A percentile compares a stretch with the other conserved stretches of the same genome.
Conservation (phyloP, 2,329 filamentous ascomycete species). For the Fusarium newnesense region DNA sequence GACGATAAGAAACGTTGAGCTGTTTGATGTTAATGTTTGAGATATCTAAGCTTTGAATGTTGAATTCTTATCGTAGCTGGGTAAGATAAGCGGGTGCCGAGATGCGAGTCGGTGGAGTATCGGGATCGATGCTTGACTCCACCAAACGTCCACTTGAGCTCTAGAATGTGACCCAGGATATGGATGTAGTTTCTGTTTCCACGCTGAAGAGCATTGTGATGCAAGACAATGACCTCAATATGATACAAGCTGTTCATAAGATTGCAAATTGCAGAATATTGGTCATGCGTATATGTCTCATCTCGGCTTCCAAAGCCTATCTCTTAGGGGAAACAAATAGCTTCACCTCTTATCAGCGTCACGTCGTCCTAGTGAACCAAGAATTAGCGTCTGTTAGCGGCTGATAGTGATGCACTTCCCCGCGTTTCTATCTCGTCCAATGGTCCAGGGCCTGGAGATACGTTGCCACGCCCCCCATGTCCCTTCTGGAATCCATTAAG, state of each 20-base stretch:
- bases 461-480: conserved; percentile 20
- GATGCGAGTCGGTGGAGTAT: conserved; percentile 1
- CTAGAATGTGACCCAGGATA: not conserved
- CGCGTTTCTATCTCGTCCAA: conserved; percentile 37
- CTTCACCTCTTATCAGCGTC: conserved; percentile 27
- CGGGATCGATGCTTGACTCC: not conserved
- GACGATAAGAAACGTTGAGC: not conserved
- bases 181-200: not conserved
- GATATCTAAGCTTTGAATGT: not conserved
- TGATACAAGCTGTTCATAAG: not conserved
- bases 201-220: not conserved
- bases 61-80: not conserved
- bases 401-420: conserved; percentile 38
- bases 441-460: conserved; percentile 9
- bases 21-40: not conserved
- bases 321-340: not conserved
- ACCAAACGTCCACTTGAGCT: not conserved
- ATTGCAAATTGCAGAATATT: not conserved
- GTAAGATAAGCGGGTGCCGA: conserved; percentile 1
- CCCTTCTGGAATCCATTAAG: not conserved
- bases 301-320: conserved; percentile 15
- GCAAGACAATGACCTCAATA: not conserved
- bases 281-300: not conserved
- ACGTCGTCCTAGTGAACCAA: not conserved
- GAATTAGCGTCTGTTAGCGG: conserved; percentile 18